Conservation (phyloP, 352 stramenopile species). For the Aphanomyces cochlioides region DNA sequence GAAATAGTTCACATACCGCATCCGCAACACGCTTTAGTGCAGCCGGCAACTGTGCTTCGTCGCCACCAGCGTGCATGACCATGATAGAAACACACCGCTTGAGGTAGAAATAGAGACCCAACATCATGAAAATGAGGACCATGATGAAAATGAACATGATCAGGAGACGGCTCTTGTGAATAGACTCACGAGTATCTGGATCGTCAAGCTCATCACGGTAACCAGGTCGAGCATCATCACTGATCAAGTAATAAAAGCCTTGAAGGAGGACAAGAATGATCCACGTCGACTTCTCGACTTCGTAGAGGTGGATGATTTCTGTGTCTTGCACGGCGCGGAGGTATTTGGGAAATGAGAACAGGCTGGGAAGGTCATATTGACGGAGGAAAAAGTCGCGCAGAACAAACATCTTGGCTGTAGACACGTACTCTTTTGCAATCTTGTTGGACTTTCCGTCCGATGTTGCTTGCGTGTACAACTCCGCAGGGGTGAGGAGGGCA, state of each 20-base stretch:
- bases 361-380: not conserved
- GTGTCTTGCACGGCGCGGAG: constrained; percentile 22
- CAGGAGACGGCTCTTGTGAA: constrained; percentile 20
- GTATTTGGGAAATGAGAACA: constrained; percentile 26
- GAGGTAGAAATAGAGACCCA: constrained; percentile 9
- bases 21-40: constrained; percentile 12
- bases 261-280: constrained; percentile 15
- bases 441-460: not conserved
- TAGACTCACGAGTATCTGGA: not conserved
- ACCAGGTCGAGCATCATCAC: not conserved
- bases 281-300: constrained; percentile 21
- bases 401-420: constrained; percentile 17
- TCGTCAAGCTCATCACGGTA: not conserved
- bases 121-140: constrained; percentile 4
- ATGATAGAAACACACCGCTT: constrained; percentile 20
- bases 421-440: not conserved
- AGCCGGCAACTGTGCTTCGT: constrained; percentile 13
- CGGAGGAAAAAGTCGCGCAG: constrained; percentile 19
- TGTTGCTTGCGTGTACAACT: not conserved
- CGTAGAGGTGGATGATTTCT: constrained; percentile 26
- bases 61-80: constrained; percentile 21
- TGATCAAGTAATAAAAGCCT: not conserved
- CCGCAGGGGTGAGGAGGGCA: constrained; percentile 7
- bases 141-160: constrained; percentile 24
- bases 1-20: not conserved